Conservation (phyloP, 345 rosid genomes). For the Tarenaya hassleriana region DNA sequence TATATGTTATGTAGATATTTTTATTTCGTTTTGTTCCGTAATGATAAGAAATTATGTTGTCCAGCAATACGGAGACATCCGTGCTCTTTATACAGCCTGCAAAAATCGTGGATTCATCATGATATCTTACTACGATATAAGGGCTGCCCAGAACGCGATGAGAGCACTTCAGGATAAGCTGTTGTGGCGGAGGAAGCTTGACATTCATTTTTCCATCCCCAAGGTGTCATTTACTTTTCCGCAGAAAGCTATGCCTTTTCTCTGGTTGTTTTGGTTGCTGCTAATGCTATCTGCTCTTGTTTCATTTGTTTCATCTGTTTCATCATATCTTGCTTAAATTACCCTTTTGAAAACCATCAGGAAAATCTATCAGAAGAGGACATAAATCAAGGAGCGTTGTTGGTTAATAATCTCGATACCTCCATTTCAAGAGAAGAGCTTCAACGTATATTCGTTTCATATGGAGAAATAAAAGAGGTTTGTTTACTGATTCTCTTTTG, state of each 20-base stretch:
- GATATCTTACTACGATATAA: slow-evolving; percentile 81
- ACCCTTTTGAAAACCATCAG: slow-evolving; percentile 30
- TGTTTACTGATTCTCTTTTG: slow-evolving; percentile 7
- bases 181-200: slow-evolving; percentile 62
- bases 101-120: slow-evolving; percentile 78
- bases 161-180: slow-evolving; percentile 62
- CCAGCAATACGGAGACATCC: slow-evolving; percentile 89
- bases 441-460: slow-evolving; percentile 38
- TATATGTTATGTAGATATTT: neutral
- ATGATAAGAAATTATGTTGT: slow-evolving; percentile 21
- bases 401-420: slow-evolving; percentile 52
- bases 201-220: slow-evolving; percentile 73
- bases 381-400: slow-evolving; percentile 50
- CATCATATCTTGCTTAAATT: slow-evolving; percentile 10
- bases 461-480: slow-evolving; percentile 75
- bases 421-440: slow-evolving; percentile 59
- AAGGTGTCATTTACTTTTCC: slow-evolving; percentile 39
- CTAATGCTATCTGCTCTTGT: neutral
- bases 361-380: slow-evolving; percentile 49
- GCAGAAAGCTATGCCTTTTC: slow-evolving; percentile 11
- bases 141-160: slow-evolving; percentile 82
- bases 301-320: slow-evolving; percentile 17
- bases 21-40: neutral
- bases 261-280: slow-evolving; percentile 7
- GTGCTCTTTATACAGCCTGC: slow-evolving; percentile 63